A percentile compares a stretch with the other conserved stretches of the same genome.
phyloP scores from a whole-genome alignment of 768 basidiomycete genomes.

The Leucocoprinus birnbaumii region DNA sequence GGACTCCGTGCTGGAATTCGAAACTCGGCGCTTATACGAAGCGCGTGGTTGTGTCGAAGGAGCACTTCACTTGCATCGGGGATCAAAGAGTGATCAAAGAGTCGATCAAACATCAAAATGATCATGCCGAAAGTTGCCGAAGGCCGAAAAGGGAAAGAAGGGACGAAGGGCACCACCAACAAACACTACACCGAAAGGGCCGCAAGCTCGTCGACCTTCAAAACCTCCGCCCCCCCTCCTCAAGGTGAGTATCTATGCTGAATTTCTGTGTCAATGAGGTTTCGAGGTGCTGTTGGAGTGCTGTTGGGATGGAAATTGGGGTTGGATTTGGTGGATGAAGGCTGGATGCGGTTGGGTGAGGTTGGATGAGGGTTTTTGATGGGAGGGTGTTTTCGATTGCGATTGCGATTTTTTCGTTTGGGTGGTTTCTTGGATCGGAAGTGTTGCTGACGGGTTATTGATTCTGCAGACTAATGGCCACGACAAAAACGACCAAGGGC shows the following conservation, averaged over 20 bases:
- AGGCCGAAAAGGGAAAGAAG: slow-evolving; percentile 11
- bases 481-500: slow-evolving; percentile 65
- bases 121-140: slow-evolving; percentile 13
- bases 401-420: too few relatives aligned
- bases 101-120: too few relatives aligned
- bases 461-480: slow-evolving; percentile 46
- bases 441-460: slow-evolving; percentile 12
- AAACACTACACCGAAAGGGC: background rate
- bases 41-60: too few relatives aligned
- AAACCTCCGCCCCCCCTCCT: slow-evolving; percentile 12
- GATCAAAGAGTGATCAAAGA: too few relatives aligned
- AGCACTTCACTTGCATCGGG: too few relatives aligned
- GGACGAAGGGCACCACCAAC: background rate
- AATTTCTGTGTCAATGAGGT: slow-evolving; percentile 5
- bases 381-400: background rate
- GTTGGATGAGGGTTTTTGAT: background rate
- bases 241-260: slow-evolving; percentile 22
- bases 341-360: slow-evolving; percentile 24
- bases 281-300: background rate
- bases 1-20: too few relatives aligned
- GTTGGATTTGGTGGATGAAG: background rate
- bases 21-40: too few relatives aligned
- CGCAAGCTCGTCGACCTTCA: background rate
- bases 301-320: slow-evolving; percentile 7
- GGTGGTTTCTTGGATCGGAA: too few relatives aligned